Percentiles rank a stretch among this genome's conserved stretches.
Conservation (phyloP, 352 stramenopile genomes). For the Phytophthora lateralis region DNA sequence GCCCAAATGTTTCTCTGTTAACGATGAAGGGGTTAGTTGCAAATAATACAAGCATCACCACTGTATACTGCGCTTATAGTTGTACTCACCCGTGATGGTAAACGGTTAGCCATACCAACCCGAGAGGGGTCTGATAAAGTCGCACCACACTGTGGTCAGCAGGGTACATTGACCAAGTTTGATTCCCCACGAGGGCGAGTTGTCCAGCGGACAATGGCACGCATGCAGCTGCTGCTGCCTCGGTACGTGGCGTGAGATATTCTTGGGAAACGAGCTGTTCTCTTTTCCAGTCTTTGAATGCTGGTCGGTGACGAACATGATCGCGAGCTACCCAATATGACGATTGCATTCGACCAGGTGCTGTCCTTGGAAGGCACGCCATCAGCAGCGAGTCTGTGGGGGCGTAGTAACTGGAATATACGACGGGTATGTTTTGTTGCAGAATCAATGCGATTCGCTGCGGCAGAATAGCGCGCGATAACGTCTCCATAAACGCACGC, state of each 20-base stretch:
- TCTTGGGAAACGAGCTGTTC: conserved; percentile 44
- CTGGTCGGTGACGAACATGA: conserved; percentile 67
- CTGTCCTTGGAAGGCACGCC: conserved; percentile 48
- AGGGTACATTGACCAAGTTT: conserved; percentile 61
- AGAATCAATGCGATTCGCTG: conserved; percentile 63
- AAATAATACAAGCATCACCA: not conserved
- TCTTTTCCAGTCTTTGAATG: conserved; percentile 69
- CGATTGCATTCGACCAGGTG: conserved; percentile 53
- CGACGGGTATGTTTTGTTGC: conserved; percentile 36
- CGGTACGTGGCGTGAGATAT: conserved; percentile 71
- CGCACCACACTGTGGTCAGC: conserved; percentile 72
- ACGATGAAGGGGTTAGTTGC: conserved; percentile 4
- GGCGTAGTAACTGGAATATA: conserved; percentile 60
- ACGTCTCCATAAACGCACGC: conserved; percentile 42
- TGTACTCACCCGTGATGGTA: conserved; percentile 52
- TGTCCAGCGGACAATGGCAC: conserved; percentile 60
- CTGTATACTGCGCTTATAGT: not conserved
- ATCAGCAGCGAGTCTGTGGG: conserved; percentile 64
- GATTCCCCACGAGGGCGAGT: conserved; percentile 47
- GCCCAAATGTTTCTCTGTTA: conserved; percentile 61
- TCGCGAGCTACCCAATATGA: conserved; percentile 57
- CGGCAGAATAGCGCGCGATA: conserved; percentile 52
- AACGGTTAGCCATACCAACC: conserved; percentile 66
- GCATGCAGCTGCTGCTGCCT: conserved; percentile 43
- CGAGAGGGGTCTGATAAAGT: conserved; percentile 49